Base-by-base conservation (phyloP, 805 yeast genomes). In the Peterozyma xylosa region DNA sequence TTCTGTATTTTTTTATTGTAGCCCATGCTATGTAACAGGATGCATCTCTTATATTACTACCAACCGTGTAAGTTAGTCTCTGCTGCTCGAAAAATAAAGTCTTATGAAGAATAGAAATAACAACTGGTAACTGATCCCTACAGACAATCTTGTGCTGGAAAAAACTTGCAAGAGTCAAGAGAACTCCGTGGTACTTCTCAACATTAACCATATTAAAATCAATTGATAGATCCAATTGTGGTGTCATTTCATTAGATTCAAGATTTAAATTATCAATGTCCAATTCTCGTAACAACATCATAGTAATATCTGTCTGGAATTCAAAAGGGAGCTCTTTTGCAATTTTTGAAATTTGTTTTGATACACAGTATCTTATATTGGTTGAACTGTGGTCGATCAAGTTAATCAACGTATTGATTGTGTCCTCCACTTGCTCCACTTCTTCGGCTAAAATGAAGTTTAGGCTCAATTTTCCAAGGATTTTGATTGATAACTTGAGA, bases 21-120 rank as follows among this genome's bases (percentile, higher is more conserved):
- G 95, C 75, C 98, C 98, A 90, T n/a, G 78, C 62, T 0, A 86
- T 76, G 54, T 84, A 90, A 59, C 95, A 85, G 0, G 91, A 78
- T 0, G 96, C 80, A 59, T 90, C 98, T 45, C 95, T 70, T 1
- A 91, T 72, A 51, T 82, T 87, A 2, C 74, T 62, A 0, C 95
- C 95, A 6, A 74, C 57, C 0, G 78, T 64, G 17, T 67, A 64
- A 0, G 79, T 73, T 6, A 78, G 53, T 38, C 72, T 61, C 29
- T 67, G 64, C 48, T 82, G 86, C 45, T 81, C 82, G 42, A 85
- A 73, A 47, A 73, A 78, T 3, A 82, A 59, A 0, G 79, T 68
- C 14, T 50, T 54, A 18, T 69, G 68, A 2, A 79, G 56, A 5
- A 84, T 60, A 6, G 67, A 55, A 4, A 66, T 50, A 1, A 67